Conservation (phyloP, 179 eudicot species). For the Corrigiola litoralis region DNA sequence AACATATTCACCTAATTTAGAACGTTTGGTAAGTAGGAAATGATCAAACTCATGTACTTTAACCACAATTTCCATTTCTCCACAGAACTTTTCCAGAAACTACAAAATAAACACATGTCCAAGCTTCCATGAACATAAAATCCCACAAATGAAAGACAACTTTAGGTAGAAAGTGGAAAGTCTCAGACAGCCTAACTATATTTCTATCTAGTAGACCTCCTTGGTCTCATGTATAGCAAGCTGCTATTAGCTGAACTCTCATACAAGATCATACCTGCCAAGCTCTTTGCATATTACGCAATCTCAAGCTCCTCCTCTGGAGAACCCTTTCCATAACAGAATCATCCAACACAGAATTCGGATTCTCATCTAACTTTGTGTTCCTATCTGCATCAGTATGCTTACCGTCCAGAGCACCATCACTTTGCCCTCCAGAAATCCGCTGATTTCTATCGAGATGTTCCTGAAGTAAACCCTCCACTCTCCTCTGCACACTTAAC, state of each 20-base stretch:
- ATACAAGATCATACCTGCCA: conserved; percentile 93
- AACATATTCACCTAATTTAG: neutral
- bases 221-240: neutral
- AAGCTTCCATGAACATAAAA: neutral
- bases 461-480: conserved; percentile 95
- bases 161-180: neutral
- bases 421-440: conserved; percentile 32
- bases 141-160: neutral
- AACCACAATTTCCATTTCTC: neutral
- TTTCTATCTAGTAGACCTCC: too few relatives aligned
- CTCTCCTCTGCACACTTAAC: conserved; percentile 95
- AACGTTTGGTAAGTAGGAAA: neutral
- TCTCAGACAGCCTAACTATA: too few relatives aligned
- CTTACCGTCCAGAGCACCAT: conserved; percentile 30
- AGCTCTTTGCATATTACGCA: conserved; percentile 95
- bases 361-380: conserved; percentile 38
- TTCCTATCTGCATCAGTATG: conserved; percentile 28
- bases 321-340: conserved; percentile 97
- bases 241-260: too few relatives aligned
- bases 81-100: neutral
- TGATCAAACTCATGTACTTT: neutral
- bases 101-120: neutral
- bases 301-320: conserved; percentile 77
- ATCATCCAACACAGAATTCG: conserved; percentile 64
- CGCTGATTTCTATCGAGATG: conserved; percentile 70